These are phyloP conservation scores for Cunninghamia lanceolata DNA, from an alignment of 75 land plant species.

Conservation along the genomic window DNA sequence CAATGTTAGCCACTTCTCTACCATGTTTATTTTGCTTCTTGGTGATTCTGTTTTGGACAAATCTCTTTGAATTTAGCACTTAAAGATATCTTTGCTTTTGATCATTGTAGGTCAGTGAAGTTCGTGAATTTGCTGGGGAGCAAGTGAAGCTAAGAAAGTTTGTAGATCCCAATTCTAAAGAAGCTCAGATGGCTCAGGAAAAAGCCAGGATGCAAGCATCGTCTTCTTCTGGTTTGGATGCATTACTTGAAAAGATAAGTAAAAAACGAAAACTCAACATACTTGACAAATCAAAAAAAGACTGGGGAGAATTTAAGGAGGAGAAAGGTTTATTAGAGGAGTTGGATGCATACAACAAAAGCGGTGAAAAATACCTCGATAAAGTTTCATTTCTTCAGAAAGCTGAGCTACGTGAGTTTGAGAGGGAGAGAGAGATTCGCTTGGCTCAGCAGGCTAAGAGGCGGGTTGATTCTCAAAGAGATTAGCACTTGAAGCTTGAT, in stretches of 20 bases:
- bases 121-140: slow-evolving; percentile 87
- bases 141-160: slow-evolving; percentile 65
- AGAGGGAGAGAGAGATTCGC: slow-evolving; percentile 91
- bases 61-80: neutral
- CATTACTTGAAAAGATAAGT: slow-evolving; percentile 80
- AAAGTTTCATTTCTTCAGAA: slow-evolving; percentile 90
- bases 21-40: neutral
- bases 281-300: slow-evolving; percentile 94
- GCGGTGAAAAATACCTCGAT: slow-evolving; percentile 90
- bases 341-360: slow-evolving; percentile 96
- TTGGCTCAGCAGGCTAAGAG: slow-evolving; percentile 75
- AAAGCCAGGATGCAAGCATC: slow-evolving; percentile 48
- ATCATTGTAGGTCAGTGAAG: slow-evolving; percentile 59
- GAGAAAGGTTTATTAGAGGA: slow-evolving; percentile 87
- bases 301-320: slow-evolving; percentile 96
- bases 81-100: neutral
- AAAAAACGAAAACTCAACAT: slow-evolving; percentile 91
- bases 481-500: slow-evolving; percentile 5
- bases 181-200: slow-evolving; percentile 49
- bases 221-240: slow-evolving; percentile 71
- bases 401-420: slow-evolving; percentile 86
- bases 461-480: slow-evolving; percentile 45
- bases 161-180: slow-evolving; percentile 76
- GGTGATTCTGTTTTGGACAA: neutral
- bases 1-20: neutral